These are phyloP conservation scores for Hibiscus tridactylites DNA, from an alignment of 345 rosid genomes.

Conservation along the genomic window DNA sequence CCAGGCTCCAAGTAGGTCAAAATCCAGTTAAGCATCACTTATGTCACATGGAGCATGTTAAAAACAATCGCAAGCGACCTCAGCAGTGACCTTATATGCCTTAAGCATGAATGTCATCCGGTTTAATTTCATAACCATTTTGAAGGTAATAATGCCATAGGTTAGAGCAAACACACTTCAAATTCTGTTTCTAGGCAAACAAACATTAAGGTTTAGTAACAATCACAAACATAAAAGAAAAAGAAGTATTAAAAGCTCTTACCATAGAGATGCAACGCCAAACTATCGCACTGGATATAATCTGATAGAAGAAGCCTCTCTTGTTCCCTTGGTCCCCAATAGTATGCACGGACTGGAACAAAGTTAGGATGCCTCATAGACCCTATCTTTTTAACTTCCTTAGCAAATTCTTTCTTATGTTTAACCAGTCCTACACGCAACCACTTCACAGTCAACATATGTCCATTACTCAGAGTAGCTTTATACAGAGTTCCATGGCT, in stretches of 20 bases:
- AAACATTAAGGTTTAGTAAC: conserved; percentile 1
- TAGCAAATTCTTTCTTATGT: conserved; percentile 82
- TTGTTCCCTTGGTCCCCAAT: conserved; percentile 95
- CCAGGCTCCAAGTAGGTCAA: not conserved
- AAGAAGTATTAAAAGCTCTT: conserved; percentile 19
- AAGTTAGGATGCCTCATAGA: conserved; percentile 64
- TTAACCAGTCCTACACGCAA: conserved; percentile 85
- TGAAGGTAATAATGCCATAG: not conserved
- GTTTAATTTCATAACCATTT: not conserved
- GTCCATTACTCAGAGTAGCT: conserved; percentile 77
- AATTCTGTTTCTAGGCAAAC: not conserved
- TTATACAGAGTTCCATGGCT: conserved; percentile 91
- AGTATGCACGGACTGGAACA: conserved; percentile 78
- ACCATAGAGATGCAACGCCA: conserved; percentile 91
- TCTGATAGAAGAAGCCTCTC: conserved; percentile 88
- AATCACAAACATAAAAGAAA: not conserved
- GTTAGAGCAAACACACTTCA: not conserved
- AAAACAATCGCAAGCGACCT: not conserved
- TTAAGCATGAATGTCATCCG: not conserved
- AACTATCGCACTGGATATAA: conserved; percentile 81
- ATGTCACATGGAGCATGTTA: not conserved
- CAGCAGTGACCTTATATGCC: not conserved
- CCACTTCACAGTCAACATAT: conserved; percentile 91
- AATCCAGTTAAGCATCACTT: not conserved
- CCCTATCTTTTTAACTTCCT: conserved; percentile 79